phyloP scores from a whole-genome alignment of 2,329 filamentous ascomycete species.

The Penicillium sp. region DNA sequence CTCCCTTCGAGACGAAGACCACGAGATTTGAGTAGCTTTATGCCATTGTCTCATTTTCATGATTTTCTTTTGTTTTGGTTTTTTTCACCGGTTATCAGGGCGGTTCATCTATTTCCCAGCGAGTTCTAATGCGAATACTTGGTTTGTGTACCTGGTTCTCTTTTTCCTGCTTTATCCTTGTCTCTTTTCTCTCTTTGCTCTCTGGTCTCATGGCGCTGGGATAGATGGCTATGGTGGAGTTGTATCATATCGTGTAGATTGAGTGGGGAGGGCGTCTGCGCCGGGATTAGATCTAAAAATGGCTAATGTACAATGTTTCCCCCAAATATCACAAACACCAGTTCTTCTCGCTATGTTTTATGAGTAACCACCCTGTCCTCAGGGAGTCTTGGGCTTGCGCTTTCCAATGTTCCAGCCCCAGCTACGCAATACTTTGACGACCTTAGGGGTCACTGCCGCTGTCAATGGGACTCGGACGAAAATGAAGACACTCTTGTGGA shows the following conservation, averaged over 20 bases:
- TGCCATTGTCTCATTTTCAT: conserved; percentile 10
- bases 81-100: conserved; percentile 1
- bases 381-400: conserved; percentile 50
- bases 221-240: conserved; percentile 4
- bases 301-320: conserved; percentile 33
- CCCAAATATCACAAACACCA: conserved; percentile 8
- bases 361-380: conserved; percentile 13
- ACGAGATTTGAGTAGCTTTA: conserved; percentile 20
- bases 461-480: conserved; percentile 93
- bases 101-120: conserved; percentile 1
- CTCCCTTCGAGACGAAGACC: conserved; percentile 16
- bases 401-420: conserved; percentile 98
- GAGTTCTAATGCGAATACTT: not conserved
- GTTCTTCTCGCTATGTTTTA: conserved; percentile 24
- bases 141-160: not conserved
- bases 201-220: conserved; percentile 9
- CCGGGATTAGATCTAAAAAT: conserved; percentile 31
- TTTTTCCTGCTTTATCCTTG: not conserved
- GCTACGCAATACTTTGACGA: conserved; percentile 81
- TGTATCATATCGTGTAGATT: conserved; percentile 21
- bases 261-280: conserved; percentile 24
- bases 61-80: conserved; percentile 2
- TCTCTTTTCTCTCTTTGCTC: conserved; percentile 3
- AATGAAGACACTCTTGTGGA: conserved; percentile 91
- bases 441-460: conserved; percentile 85